A percentile compares a stretch with the other conserved stretches of the same genome.
These are phyloP conservation scores for Aquilaria yunnanensis DNA, from an alignment of 345 rosid species.

Conservation along the genomic window DNA sequence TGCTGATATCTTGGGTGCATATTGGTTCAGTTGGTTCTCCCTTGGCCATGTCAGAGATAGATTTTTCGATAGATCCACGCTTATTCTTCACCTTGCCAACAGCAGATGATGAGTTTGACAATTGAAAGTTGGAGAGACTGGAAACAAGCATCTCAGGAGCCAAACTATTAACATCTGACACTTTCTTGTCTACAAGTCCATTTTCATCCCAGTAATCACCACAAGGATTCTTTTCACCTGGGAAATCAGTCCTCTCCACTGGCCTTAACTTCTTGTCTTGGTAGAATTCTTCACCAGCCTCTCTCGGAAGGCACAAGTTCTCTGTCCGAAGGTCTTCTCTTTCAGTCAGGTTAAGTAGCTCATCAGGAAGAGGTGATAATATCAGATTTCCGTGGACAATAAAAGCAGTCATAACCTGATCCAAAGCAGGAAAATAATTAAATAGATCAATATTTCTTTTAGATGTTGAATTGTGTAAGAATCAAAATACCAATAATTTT, in stretches of 20 bases:
- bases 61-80: constrained; percentile 32
- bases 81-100: constrained; percentile 13
- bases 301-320: constrained; percentile 34
- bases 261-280: constrained; percentile 40
- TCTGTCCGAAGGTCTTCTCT: constrained; percentile 34
- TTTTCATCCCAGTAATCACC: constrained; percentile 22
- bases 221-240: constrained; percentile 29
- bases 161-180: constrained; percentile 30
- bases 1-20: constrained; percentile 31
- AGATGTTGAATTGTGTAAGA: no score
- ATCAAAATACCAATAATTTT: constrained; percentile 15
- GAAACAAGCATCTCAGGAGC: constrained; percentile 69
- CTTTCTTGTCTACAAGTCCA: constrained; percentile 28
- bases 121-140: constrained; percentile 61
- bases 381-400: constrained; percentile 40
- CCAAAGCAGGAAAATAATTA: constrained; percentile 17
- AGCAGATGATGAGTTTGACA: constrained; percentile 41
- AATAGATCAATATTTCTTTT: constrained; percentile 2
- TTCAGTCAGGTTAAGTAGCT: constrained; percentile 43
- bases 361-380: constrained; percentile 81
- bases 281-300: constrained; percentile 30
- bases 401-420: constrained; percentile 77
- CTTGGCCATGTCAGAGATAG: constrained; percentile 27
- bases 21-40: constrained; percentile 35
- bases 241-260: constrained; percentile 34